Evolutionary conservation across 495 filamentous ascomycete genomes (phyloP).

Genomic region (Penicillium antarcticum): DNA sequence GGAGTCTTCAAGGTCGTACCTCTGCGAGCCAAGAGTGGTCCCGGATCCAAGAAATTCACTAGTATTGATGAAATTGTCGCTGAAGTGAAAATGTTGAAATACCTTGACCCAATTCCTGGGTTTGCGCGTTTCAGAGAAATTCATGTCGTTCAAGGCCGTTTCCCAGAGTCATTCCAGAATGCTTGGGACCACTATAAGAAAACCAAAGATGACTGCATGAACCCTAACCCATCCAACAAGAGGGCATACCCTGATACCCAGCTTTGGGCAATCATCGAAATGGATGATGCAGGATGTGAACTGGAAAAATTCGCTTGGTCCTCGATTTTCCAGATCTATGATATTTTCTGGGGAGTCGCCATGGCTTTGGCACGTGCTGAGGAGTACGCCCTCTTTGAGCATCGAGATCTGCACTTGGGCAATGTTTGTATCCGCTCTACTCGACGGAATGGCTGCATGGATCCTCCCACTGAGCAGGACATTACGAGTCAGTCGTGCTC

Average conservation of each 20-base stretch:
- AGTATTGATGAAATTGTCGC: constrained; percentile 53
- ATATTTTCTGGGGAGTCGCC: constrained; percentile 79
- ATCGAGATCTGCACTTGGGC: constrained; percentile 84
- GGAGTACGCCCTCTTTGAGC: constrained; percentile 72
- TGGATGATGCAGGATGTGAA: constrained; percentile 80
- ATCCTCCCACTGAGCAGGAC: constrained; percentile 31
- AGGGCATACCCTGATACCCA: constrained; percentile 62
- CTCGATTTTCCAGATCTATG: constrained; percentile 65
- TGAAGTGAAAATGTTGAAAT: constrained; percentile 73
- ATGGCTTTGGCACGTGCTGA: constrained; percentile 77
- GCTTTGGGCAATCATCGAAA: constrained; percentile 77
- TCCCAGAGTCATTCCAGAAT: constrained; percentile 57
- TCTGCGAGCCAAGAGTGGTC: constrained; percentile 39
- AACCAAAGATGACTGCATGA: constrained; percentile 55
- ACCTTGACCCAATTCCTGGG: constrained; percentile 75
- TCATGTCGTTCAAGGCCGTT: constrained; percentile 67
- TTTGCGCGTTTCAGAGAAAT: constrained; percentile 86
- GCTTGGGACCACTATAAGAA: constrained; percentile 65
- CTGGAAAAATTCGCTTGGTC: constrained; percentile 60
- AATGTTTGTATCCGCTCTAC: constrained; percentile 72
- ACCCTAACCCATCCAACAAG: constrained; percentile 62
- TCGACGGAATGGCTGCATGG: constrained; percentile 31
- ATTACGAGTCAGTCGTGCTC: constrained; percentile 24
- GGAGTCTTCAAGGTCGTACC: constrained; percentile 52
- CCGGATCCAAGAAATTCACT: constrained; percentile 46